Evolutionary conservation across 148 eudicot species (phyloP).

Genomic region (Rhododendron mucronatum): DNA sequence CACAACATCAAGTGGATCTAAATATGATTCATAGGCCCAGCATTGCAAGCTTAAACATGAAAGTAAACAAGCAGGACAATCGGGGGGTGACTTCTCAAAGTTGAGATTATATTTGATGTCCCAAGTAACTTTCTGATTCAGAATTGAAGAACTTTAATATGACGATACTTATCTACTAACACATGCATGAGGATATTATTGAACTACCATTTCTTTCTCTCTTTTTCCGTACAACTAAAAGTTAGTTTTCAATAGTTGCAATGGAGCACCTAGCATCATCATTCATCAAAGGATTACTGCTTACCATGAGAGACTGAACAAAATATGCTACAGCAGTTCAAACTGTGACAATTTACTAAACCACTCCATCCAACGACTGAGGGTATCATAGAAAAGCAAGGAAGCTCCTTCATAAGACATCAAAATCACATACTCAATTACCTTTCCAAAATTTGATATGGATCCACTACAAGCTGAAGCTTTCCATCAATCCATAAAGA

Average conservation of each 20-base stretch:
- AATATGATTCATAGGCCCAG: not conserved
- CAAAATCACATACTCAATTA: slow-evolving; percentile 10
- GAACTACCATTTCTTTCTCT: not conserved
- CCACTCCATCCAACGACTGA: not conserved
- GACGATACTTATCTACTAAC: not conserved
- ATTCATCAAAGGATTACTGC: not conserved
- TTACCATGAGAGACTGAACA: not conserved
- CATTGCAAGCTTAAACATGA: not conserved
- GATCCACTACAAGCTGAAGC: slow-evolving; percentile 85
- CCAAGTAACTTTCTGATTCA: not conserved
- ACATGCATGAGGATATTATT: not conserved
- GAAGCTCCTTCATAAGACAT: not conserved
- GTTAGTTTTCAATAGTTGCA: not conserved
- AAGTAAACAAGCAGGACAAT: not conserved
- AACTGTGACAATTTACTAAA: not conserved
- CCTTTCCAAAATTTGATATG: slow-evolving; percentile 87
- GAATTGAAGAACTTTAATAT: not conserved
- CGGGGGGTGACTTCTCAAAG: not conserved
- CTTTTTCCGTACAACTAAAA: not conserved
- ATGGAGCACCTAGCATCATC: not conserved
- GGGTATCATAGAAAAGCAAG: not conserved
- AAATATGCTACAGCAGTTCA: not conserved
- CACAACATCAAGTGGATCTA: not conserved
- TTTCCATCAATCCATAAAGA: slow-evolving; percentile 94
- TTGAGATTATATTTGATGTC: not conserved